Conservation (phyloP, 257 asterid species). For the Capsicum baccatum region DNA sequence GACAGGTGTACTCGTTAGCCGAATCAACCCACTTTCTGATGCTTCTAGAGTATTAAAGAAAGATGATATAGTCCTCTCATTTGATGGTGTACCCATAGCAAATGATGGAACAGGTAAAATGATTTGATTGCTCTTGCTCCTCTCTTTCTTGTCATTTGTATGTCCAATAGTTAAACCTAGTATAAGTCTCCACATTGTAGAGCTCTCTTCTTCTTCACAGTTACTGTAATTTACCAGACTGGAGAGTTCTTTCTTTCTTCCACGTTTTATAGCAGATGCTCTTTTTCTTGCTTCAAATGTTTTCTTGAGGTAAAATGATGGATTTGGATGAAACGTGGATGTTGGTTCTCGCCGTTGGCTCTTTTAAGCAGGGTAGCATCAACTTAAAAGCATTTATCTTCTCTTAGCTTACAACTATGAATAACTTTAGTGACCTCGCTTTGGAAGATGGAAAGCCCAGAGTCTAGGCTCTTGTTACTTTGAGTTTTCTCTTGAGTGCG, state of each 20-base stretch:
- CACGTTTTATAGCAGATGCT: not conserved
- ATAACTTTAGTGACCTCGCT: not conserved
- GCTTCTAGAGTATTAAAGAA: constrained; percentile 66
- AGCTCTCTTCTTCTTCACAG: constrained; percentile 25
- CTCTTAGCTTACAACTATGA: constrained; percentile 8
- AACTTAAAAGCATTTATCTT: not conserved
- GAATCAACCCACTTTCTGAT: constrained; percentile 81
- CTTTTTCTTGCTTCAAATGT: not conserved
- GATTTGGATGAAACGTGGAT: not conserved
- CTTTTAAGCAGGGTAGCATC: not conserved
- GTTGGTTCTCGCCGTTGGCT: not conserved
- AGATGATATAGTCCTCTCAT: constrained; percentile 86
- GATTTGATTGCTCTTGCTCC: constrained; percentile 14
- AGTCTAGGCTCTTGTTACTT: constrained; percentile 9
- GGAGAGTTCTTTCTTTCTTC: not conserved
- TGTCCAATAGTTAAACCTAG: not conserved
- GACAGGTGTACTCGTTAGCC: constrained; percentile 88
- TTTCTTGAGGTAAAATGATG: constrained; percentile 15
- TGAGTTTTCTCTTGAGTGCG: not conserved
- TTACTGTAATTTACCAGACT: not conserved
- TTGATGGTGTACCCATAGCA: constrained; percentile 88
- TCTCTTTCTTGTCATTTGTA: not conserved
- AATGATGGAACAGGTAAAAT: constrained; percentile 92
- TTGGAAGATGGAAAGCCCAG: constrained; percentile 17
- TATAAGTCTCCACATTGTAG: not conserved